A percentile compares a stretch with the other conserved stretches of the same genome.
phyloP scores from a whole-genome alignment of 225 moss, liverwort and hornwort species.

The Thuidium tamariscinum region DNA sequence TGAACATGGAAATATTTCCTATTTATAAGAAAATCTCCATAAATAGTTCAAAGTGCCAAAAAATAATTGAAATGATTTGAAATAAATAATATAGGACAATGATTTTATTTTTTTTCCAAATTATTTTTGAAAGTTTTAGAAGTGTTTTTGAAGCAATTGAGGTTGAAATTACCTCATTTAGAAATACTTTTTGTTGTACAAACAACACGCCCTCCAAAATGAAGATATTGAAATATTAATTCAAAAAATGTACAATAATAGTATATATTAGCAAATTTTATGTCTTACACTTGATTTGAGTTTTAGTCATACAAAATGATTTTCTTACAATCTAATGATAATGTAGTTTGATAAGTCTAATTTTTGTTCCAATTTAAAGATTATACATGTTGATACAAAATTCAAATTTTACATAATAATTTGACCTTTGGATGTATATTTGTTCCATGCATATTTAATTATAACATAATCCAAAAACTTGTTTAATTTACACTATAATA shows the following conservation, averaged over 20 bases:
- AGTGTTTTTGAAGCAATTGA: background rate
- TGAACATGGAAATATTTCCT: background rate
- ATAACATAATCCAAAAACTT: background rate
- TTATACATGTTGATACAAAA: background rate
- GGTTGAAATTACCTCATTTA: background rate
- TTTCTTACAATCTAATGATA: background rate
- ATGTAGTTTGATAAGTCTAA: background rate
- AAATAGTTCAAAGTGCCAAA: background rate
- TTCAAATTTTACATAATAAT: background rate
- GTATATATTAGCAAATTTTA: background rate
- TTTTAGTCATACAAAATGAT: background rate
- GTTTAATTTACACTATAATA: background rate
- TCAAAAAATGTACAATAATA: background rate
- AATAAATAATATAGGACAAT: background rate
- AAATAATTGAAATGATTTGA: background rate
- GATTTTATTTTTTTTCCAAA: background rate
- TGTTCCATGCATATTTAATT: background rate
- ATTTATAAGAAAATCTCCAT: background rate
- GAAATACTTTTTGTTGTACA: background rate
- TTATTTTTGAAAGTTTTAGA: background rate
- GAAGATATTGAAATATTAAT: background rate
- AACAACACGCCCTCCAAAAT: background rate
- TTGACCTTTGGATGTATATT: background rate
- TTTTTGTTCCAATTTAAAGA: background rate
- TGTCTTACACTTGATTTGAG: background rate